These are phyloP conservation scores for Cutaneotrichosporon cyanovorans DNA, from an alignment of 1,284 basidiomycete genomes.

Conservation along the genomic window DNA sequence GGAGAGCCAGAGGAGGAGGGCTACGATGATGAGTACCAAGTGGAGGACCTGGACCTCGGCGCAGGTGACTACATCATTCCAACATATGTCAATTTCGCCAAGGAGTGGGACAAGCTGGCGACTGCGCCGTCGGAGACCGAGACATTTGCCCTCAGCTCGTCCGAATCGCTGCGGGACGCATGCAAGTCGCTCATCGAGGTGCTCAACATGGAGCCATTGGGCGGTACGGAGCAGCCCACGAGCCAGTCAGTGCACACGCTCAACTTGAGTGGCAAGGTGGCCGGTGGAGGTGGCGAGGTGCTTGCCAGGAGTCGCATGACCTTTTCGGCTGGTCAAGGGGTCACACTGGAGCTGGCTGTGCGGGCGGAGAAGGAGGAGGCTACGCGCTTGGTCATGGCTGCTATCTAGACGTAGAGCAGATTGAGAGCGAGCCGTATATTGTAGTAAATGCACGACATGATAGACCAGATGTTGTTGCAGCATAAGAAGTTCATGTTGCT, in stretches of 20 bases:
- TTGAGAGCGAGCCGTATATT: background rate
- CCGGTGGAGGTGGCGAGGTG: constrained; percentile 85
- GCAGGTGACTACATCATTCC: constrained; percentile 89
- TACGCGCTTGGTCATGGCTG: constrained; percentile 78
- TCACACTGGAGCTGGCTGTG: constrained; percentile 91
- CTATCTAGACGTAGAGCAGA: constrained; percentile 71
- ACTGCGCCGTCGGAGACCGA: constrained; percentile 71
- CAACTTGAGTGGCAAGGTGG: constrained; percentile 80
- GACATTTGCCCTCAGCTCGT: constrained; percentile 86
- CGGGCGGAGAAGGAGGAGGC: constrained; percentile 82
- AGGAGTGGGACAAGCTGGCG: constrained; percentile 90
- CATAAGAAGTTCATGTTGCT: no score
- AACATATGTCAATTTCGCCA: constrained; percentile 79
- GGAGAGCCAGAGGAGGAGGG: constrained; percentile 96
- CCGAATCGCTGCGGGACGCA: constrained; percentile 65
- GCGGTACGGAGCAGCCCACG: constrained; percentile 72
- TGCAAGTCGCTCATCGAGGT: constrained; percentile 50
- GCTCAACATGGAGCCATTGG: constrained; percentile 92
- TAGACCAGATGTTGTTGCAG: no score
- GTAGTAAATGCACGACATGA: constrained; percentile 4
- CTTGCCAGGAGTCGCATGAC: constrained; percentile 94
- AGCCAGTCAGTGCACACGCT: constrained; percentile 88
- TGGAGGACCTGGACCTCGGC: constrained; percentile 89
- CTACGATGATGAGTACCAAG: constrained; percentile 96
- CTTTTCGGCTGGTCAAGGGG: constrained; percentile 77